Evolutionary conservation across 2,329 filamentous ascomycete genomes (phyloP), one percentile per base, ranked within the genome.

Genomic region (Albophoma yamanashiensis): DNA sequence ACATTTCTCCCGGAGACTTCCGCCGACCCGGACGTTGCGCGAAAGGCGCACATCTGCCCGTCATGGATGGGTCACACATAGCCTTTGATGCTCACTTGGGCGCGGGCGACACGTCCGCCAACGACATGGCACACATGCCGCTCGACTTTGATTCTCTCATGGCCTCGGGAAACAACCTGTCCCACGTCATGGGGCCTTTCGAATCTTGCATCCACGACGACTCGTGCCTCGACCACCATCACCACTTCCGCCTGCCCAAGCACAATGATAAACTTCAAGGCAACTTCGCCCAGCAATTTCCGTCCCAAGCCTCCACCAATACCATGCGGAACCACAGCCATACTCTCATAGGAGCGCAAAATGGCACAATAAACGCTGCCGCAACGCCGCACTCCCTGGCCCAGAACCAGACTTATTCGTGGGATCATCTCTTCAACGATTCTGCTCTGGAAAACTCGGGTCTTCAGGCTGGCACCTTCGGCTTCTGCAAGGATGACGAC

Each of bases 141-240:
- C 47, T 68, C 50, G 64, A 68, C 53, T 69, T 72, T 53, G 66
- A 69, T 45, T 62, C 64, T 25, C 61, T 72, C 27, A 64, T 71
- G 56, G 60, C 64, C 27, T 56, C 66, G 50, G 66, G 69, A 40
- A 60, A 64, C 31, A 64, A 64, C 20, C 47, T 70, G 38, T 65
- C 66, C 20, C 63, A 67, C 20, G 67, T 64, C 20, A 61, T 73
- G 15, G 67, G 67, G 43, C 60, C 65, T 12, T 67, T 70, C 36
- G 66, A 66, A 7, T 65, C 64, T 15, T 69, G 68, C 61, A 62
- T 67, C 55, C 71, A 74, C 57, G 67, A 69, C 42, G 70, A 74
- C 56, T 67, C 68, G 34, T 74, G 71, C 62, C 66, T 73, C 34
- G 70, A 70, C 57, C 53, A 62, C 34, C 61, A 60, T 11, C 57